Base-by-base conservation (phyloP, 805 yeast species). In the Wickerhamiella occidentalis region DNA sequence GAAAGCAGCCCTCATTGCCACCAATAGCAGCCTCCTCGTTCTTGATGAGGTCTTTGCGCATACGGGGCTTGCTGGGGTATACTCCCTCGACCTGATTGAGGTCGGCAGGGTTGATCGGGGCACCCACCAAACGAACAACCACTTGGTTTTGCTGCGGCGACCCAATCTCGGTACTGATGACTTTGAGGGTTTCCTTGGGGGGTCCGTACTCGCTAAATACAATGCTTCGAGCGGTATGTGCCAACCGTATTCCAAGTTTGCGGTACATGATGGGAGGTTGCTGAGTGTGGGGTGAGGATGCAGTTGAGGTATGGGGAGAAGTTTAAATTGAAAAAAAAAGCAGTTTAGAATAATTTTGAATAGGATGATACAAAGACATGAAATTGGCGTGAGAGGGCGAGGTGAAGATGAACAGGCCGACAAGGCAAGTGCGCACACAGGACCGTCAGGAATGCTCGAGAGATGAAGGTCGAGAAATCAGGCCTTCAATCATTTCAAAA, bases 1-100 rank as follows among this genome's bases (percentile, higher is more conserved):
- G 82, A 61, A 85, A 88, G 9, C 85, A 74, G 19, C 96, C 97
- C 66, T 90, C 98, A 63, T 92, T 92, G 49, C 98, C 98, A 33
- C 88, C 86, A 43, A 86, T 80, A 4, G 94, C 94, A 7, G 78
- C 68, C 2, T 94, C 88, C 3, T 67, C 66, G 1, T 85, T 76
- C 65, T 77, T 47, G n/a, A 22, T 23, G 64, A 69, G 18, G 63
- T 68, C 65, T 59, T 69, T 58, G 4, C 63, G 70, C 50, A 79
- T 71, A 38, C 71, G 77, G 0, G 95, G 94, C 51, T 72, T 75
- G 9, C 86, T 75, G 1, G 95, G 94, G 57, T 88, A 88, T 0
- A 80, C 85, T 18, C 96, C 96, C 62, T 80, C 85, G 37, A 80
- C 70, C 64, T 87, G 96, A 60, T 82, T 82, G 61, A 85, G 70